Conservation (phyloP, 441 rosid genomes). For the Populus hybrid region DNA sequence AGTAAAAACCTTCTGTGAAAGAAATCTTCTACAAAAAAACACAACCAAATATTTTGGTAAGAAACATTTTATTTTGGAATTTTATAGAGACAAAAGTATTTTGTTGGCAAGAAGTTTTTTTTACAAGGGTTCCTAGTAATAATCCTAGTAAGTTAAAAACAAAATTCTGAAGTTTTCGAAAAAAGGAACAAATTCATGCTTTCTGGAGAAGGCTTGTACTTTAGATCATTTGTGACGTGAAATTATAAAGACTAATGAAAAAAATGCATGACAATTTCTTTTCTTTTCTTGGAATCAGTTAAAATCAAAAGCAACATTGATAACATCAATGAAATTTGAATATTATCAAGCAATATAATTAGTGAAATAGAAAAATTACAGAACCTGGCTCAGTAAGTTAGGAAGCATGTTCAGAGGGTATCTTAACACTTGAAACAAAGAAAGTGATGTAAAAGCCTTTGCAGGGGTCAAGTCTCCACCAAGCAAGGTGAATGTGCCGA, state of each 20-base stretch:
- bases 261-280: no score
- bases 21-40: background rate
- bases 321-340: background rate
- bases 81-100: background rate
- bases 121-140: background rate
- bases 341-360: background rate
- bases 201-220: background rate
- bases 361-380: constrained; percentile 18
- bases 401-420: constrained; percentile 84
- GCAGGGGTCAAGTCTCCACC: constrained; percentile 97
- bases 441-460: constrained; percentile 96
- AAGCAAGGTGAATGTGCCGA: constrained; percentile 83
- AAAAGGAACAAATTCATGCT: background rate
- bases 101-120: background rate
- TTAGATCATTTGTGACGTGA: background rate
- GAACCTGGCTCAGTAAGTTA: constrained; percentile 81
- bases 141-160: background rate
- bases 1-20: background rate
- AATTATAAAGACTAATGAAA: background rate
- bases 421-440: constrained; percentile 81
- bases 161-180: background rate
- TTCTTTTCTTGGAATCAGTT: background rate
- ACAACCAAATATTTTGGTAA: background rate
- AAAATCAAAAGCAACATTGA: background rate
- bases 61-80: background rate